Percentiles rank a stretch among this genome's conserved stretches.
Conservation (phyloP, 108 stramenopile species). For the Cyclotella distinguenda region DNA sequence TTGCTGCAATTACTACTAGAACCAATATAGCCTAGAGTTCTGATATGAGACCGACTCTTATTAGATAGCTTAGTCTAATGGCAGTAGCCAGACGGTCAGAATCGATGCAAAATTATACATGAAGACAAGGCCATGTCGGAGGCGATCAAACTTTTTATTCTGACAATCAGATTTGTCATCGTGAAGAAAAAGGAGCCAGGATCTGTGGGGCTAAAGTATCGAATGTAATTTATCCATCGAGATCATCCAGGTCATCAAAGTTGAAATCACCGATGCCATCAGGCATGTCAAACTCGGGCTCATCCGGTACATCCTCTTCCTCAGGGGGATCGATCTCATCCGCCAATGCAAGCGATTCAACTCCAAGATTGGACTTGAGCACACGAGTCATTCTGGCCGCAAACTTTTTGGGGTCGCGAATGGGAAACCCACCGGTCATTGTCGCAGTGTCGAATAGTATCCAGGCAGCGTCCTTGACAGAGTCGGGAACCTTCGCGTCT, state of each 20-base stretch:
- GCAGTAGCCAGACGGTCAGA: no score
- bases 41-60: no score
- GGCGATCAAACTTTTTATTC: no score
- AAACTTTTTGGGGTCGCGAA: conserved; percentile 86
- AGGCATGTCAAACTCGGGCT: conserved; percentile 57
- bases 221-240: not conserved
- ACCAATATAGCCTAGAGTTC: no score
- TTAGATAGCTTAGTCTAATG: no score
- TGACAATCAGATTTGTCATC: no score
- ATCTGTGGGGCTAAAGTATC: no score
- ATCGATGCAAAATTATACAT: no score
- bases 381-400: conserved; percentile 82
- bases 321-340: conserved; percentile 92
- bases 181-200: no score
- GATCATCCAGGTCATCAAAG: conserved; percentile 12
- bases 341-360: conserved; percentile 82
- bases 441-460: conserved; percentile 97
- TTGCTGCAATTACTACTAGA: no score
- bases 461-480: conserved; percentile 88
- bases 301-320: conserved; percentile 88
- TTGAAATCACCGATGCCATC: no score
- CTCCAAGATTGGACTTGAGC: conserved; percentile 72
- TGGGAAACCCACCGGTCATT: conserved; percentile 92
- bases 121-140: no score
- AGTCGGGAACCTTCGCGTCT: conserved; percentile 67